Base-by-base conservation (phyloP, 148 eudicot species). In the Vaccinium corymbosum region DNA sequence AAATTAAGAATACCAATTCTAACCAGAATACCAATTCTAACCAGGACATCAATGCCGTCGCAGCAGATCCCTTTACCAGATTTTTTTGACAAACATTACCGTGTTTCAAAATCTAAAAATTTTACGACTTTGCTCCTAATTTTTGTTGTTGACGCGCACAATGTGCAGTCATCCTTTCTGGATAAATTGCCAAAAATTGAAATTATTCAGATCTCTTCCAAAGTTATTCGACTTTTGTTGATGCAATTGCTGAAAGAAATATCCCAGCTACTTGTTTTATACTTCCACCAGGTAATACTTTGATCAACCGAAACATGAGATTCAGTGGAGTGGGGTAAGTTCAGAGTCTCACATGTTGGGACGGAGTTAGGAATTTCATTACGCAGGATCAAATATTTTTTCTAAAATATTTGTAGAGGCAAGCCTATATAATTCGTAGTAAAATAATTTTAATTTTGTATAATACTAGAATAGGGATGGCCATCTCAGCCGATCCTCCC, bases 11-110 rank as follows among this genome's bases (percentile, higher is more conserved):
- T 94, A 97, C 98, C 99, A 84, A 97, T 94, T 92, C 99, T 94
- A 88, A 94, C 88, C 82, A 97, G 84, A 82, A 42, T 94, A 97
- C 98, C 99, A 84, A 97, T 94, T 92, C 99, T 94, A 88, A 94
- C 88, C 82, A 97, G 84, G 70, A 90, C 95, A 87, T 97, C 97
- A 89, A 90, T 89, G 84, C 97, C 99, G 90, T 97, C 99, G 74
- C 85, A 80, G 85, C 93, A 89, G 81, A 97, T 90, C 83, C 98
- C 98, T 87, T 93, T 97, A 85, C 99, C 99, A 51, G 38, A 35
- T 35, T 35, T 57, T 57, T 57, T 57, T 17, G 7, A 4, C 8
- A 19, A 3, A 57, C 22, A 7, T 16, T 57, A 57, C n/a, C 22
- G 19, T 17, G n/a, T 57, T 42, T 46, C 7, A 75, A 46, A 75